Percentiles rank a stretch among this genome's conserved stretches.
Evolutionary conservation across 2,329 filamentous ascomycete species (phyloP).

Genomic region (Hymenoscyphus repandus): DNA sequence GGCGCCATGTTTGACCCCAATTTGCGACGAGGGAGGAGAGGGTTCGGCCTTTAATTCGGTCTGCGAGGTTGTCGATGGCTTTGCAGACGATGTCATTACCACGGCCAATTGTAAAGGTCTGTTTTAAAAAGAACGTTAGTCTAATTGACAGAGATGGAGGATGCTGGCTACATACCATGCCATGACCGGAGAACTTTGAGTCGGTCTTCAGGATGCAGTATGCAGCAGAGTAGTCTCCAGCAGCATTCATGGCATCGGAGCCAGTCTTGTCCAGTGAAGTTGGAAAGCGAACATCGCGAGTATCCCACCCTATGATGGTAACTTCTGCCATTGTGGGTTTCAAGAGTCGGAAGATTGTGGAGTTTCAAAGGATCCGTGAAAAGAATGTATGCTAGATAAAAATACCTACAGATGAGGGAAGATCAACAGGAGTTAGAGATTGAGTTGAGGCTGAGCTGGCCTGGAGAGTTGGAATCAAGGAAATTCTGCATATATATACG

Average conservation of each 20-base stretch:
- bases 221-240: constrained; percentile 88
- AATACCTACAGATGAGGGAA: neutral
- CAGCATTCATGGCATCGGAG: constrained; percentile 94
- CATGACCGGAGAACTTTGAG: constrained; percentile 64
- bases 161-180: constrained; percentile 55
- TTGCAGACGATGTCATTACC: constrained; percentile 90
- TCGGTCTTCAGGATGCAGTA: constrained; percentile 89
- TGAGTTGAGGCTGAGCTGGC: neutral
- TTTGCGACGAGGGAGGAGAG: constrained; percentile 71
- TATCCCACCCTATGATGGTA: constrained; percentile 67
- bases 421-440: neutral
- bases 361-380: neutral
- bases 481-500: neutral
- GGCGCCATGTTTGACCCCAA: constrained; percentile 85
- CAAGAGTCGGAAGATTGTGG: neutral
- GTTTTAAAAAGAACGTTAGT: neutral
- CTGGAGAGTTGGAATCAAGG: neutral
- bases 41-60: constrained; percentile 69
- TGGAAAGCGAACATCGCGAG: constrained; percentile 72
- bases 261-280: constrained; percentile 97
- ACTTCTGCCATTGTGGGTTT: constrained; percentile 45
- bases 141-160: neutral
- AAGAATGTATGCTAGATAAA: neutral
- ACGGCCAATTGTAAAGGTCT: constrained; percentile 79
- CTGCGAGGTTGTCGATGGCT: constrained; percentile 73